phyloP scores from a whole-genome alignment of 2,329 filamentous ascomycete genomes.

The Alternaria novae-zelandiae region DNA sequence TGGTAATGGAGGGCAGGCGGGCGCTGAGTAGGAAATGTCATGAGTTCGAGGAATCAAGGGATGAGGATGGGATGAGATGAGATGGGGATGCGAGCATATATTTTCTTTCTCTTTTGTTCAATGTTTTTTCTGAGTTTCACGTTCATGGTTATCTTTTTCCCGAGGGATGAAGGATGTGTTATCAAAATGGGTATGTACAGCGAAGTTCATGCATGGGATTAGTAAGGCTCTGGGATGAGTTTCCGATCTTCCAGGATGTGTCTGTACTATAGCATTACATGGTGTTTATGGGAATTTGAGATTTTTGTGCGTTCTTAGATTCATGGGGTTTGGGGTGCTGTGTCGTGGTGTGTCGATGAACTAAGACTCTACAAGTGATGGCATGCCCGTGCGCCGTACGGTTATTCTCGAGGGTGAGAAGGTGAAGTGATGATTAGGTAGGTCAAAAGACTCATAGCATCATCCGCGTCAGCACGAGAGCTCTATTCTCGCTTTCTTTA shows the following conservation, averaged over 20 bases:
- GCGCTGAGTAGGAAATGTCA: conserved; percentile 1
- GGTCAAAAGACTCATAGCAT: too few relatives aligned
- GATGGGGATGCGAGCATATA: background rate
- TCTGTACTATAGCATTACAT: background rate
- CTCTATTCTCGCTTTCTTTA: too few relatives aligned
- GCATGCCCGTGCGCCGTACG: too few relatives aligned
- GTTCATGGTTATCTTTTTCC: background rate
- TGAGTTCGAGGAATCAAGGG: background rate
- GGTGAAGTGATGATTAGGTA: too few relatives aligned
- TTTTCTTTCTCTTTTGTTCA: background rate
- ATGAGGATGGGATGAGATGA: background rate
- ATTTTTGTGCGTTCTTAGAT: background rate
- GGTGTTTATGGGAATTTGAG: background rate
- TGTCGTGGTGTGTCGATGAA: too few relatives aligned
- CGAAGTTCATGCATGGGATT: background rate
- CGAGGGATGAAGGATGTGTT: background rate
- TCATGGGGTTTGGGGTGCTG: background rate
- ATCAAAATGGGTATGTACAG: background rate
- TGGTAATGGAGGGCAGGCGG: conserved; percentile 7
- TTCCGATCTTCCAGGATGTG: too few relatives aligned
- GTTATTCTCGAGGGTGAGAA: too few relatives aligned
- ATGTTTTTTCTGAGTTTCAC: background rate
- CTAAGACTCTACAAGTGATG: too few relatives aligned
- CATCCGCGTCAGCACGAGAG: too few relatives aligned
- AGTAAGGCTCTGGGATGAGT: background rate